Evolutionary conservation across 352 stramenopile genomes (phyloP), one percentile per base, ranked within the genome.

Genomic region (Phytophthora hybrid): DNA sequence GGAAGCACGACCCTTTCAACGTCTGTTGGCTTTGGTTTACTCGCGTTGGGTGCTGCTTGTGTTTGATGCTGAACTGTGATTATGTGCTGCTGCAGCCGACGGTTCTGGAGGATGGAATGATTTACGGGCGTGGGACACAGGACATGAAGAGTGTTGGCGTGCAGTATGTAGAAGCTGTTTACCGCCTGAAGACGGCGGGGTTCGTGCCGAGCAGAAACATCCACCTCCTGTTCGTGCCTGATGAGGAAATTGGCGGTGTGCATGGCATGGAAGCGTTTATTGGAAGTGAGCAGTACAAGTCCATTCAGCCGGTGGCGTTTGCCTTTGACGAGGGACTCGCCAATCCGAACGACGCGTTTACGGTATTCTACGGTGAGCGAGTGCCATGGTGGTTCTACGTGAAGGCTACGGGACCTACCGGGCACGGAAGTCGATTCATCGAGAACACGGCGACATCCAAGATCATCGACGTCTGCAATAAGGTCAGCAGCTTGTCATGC

Each of bases 71-170:
- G 18, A 41, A 1, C 13, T 18, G 34, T 41, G 32, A 11, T 21
- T 59, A 10, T 19, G 13, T 59, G 31, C 7, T 76, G 37, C 16
- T 70, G 8, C 16, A 91, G 85, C 82, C 76, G 5, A 96, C 90
- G 13, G 78, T 97, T 18, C 76, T 92, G 21, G 89, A 97, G 59
- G 88, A 98, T 71, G 94, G 91, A 8, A 89, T 87, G 58, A 98
- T 99, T 70, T 98, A 98, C 77, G 96, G 93, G 34, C 88, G 96
- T 52, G 97, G 97, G 10, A 82, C 93, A 4, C 97, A 99, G 76
- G 97, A 99, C 75, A 99, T 99, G 96, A 99, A 99, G 76, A 97
- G 93, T 74, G 97, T 99, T 13, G 97, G 91, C 53, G 86, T 98
- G 23, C 96, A 99, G 75, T 99, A 99, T 71, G 88, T 98, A 16